Conservation (phyloP, 176 grass and related monocot genomes). For the Pontederia crassipes region DNA sequence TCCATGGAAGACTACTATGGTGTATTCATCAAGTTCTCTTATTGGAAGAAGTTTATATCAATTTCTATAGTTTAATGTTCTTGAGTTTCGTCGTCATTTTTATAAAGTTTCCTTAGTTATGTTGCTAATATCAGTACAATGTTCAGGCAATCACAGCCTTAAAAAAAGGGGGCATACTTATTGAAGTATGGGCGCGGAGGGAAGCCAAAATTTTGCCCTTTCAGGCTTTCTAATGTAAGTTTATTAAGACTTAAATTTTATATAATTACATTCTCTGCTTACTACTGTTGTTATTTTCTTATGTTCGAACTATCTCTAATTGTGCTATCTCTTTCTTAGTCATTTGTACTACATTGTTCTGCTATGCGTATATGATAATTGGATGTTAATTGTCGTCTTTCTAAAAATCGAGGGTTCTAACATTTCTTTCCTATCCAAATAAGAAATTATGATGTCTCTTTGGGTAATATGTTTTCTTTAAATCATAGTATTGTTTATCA, state of each 20-base stretch:
- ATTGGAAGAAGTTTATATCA: no score
- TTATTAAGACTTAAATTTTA: neutral
- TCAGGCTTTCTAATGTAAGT: slow-evolving; percentile 64
- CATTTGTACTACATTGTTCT: neutral
- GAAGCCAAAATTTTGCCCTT: slow-evolving; percentile 80
- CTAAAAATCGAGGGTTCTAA: no score
- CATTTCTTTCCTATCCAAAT: neutral
- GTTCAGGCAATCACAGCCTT: slow-evolving; percentile 54
- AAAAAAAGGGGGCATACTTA: slow-evolving; percentile 65
- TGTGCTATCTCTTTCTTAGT: neutral
- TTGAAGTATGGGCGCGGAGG: slow-evolving; percentile 72
- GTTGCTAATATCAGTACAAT: slow-evolving; percentile 1
- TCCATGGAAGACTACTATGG: no score
- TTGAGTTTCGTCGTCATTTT: no score
- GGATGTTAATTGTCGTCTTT: no score
- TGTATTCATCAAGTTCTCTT: no score
- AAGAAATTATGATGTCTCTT: slow-evolving; percentile 3
- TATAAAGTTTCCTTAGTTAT: neutral
- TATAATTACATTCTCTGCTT: neutral
- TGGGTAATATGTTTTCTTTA: neutral
- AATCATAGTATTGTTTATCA: slow-evolving; percentile 1
- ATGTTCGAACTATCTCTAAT: neutral
- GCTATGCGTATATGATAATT: neutral
- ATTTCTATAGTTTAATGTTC: no score
- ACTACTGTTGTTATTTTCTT: neutral